These are phyloP conservation scores for Flaveria robusta DNA, from an alignment of 129 eudicot species.

Conservation along the genomic window DNA sequence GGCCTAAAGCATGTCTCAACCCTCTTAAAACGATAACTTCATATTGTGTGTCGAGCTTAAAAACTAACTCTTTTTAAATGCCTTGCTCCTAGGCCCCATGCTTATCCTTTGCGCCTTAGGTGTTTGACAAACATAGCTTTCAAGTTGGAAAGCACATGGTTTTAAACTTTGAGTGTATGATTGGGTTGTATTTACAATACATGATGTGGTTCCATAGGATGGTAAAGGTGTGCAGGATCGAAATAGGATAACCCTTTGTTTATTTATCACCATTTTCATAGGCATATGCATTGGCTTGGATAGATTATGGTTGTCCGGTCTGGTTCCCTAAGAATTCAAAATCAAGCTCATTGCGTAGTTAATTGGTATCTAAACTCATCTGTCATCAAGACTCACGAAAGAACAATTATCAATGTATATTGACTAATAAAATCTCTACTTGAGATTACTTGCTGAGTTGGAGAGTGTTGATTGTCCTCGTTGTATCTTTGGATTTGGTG, in stretches of 20 bases:
- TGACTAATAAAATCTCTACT: too few relatives aligned
- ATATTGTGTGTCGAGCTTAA: too few relatives aligned
- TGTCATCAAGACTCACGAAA: slow-evolving; percentile 1
- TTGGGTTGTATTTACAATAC: background rate
- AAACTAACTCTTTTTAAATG: too few relatives aligned
- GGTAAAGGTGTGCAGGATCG: slow-evolving; percentile 54
- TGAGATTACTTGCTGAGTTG: too few relatives aligned
- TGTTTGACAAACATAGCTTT: too few relatives aligned
- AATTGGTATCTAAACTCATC: slow-evolving; percentile 76
- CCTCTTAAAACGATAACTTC: too few relatives aligned
- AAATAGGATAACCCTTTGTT: slow-evolving; percentile 82
- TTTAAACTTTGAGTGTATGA: background rate
- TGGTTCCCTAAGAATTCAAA: slow-evolving; percentile 90
- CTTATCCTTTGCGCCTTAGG: too few relatives aligned
- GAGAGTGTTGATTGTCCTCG: too few relatives aligned
- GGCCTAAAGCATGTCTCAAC: background rate
- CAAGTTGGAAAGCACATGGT: background rate
- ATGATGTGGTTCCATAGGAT: slow-evolving; percentile 16
- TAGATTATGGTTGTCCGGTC: slow-evolving; percentile 79
- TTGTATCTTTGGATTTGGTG: too few relatives aligned
- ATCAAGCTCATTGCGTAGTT: slow-evolving; percentile 73
- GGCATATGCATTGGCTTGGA: slow-evolving; percentile 74
- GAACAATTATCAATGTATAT: background rate
- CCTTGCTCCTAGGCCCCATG: too few relatives aligned
- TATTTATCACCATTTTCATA: slow-evolving; percentile 78